These are phyloP conservation scores for Sugiyamaella japonica DNA, from an alignment of 1,139 yeast genomes.

Conservation along the genomic window DNA sequence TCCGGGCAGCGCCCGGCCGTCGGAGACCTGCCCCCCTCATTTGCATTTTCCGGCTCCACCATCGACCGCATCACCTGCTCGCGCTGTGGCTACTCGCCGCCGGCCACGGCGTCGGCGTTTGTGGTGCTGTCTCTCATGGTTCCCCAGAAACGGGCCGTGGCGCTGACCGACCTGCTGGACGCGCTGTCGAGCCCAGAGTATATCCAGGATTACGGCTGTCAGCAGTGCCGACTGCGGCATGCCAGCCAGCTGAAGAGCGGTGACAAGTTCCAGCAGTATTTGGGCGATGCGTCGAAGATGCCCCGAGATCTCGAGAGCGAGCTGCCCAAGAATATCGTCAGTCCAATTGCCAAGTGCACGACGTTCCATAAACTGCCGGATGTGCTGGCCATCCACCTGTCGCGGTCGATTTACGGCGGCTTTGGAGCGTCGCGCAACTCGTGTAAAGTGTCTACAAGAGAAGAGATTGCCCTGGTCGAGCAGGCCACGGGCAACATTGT, in stretches of 20 bases:
- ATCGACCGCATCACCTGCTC: constrained; percentile 70
- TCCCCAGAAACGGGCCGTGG: constrained; percentile 57
- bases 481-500: constrained; percentile 8
- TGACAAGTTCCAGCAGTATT: constrained; percentile 19
- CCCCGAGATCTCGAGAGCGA: constrained; percentile 37
- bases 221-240: constrained; percentile 59
- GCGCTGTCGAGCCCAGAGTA: constrained; percentile 62
- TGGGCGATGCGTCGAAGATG: constrained; percentile 30
- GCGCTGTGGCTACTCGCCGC: constrained; percentile 63
- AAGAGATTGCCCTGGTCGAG: constrained; percentile 48
- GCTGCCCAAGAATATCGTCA: constrained; percentile 49
- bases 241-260: constrained; percentile 33
- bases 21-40: constrained; percentile 27
- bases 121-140: constrained; percentile 72
- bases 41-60: constrained; percentile 73
- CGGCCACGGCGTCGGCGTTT: constrained; percentile 61
- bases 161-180: constrained; percentile 55
- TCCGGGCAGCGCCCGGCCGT: constrained; percentile 10
- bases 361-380: constrained; percentile 66
- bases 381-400: constrained; percentile 71
- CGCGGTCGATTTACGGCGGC: constrained; percentile 78
- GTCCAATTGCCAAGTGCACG: constrained; percentile 67
- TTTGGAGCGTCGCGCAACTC: constrained; percentile 70
- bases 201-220: constrained; percentile 79
- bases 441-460: constrained; percentile 69